Percentiles rank a stretch among this genome's conserved stretches.
phyloP scores from a whole-genome alignment of 306 rosid genomes.

The Prunus mongolica region DNA sequence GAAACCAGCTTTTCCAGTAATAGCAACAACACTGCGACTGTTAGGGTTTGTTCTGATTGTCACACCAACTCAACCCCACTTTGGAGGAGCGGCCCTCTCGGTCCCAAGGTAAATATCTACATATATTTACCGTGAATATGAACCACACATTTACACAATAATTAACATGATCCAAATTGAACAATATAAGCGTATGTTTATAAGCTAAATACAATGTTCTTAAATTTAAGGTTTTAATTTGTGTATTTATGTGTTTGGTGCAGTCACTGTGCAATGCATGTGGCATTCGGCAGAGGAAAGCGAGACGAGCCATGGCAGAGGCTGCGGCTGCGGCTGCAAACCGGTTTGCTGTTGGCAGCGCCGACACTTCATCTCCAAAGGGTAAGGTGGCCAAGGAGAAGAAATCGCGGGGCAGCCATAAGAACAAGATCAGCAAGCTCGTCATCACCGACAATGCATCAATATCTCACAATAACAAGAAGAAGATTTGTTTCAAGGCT shows the following conservation, averaged over 20 bases:
- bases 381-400: constrained; percentile 45
- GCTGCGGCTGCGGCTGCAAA: constrained; percentile 35
- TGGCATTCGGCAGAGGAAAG: constrained; percentile 85
- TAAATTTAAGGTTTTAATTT: not conserved
- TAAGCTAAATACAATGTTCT: not conserved
- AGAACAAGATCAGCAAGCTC: constrained; percentile 39
- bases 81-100: constrained; percentile 95
- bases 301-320: constrained; percentile 71
- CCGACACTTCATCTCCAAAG: constrained; percentile 6
- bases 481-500: constrained; percentile 11
- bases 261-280: constrained; percentile 99
- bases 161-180: not conserved
- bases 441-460: not conserved
- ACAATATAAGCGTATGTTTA: not conserved
- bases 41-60: constrained; percentile 89
- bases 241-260: constrained; percentile 9
- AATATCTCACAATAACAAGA: not conserved
- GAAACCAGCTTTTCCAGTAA: constrained; percentile 25
- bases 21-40: constrained; percentile 2
- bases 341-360: constrained; percentile 6
- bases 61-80: constrained; percentile 79
- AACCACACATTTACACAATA: not conserved
- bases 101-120: constrained; percentile 64
- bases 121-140: not conserved
- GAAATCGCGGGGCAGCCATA: constrained; percentile 32